phyloP scores from a whole-genome alignment of 495 filamentous ascomycete genomes.

The Ascobolus immersus region DNA sequence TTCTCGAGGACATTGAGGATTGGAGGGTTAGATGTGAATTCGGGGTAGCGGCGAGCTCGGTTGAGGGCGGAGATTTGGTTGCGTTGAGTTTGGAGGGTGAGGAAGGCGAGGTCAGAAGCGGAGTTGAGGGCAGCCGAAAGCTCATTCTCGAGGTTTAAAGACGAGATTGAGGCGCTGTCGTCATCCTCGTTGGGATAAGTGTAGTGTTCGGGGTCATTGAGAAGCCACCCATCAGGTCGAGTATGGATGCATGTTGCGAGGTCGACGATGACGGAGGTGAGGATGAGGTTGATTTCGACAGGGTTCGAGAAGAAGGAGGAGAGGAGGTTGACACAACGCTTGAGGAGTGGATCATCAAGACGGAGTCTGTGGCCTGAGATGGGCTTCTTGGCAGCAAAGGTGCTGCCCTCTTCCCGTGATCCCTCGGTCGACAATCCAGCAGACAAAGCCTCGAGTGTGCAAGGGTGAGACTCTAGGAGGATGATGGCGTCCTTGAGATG shows the following conservation, averaged over 20 bases:
- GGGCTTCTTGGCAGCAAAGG: too few species aligned
- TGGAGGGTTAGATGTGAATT: constrained; percentile 25
- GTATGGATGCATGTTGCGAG: constrained; percentile 62
- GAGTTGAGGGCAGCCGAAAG: too few species aligned
- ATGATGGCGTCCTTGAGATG: constrained; percentile 56
- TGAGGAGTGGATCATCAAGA: constrained; percentile 51
- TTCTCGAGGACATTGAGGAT: constrained; percentile 25
- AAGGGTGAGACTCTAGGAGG: constrained; percentile 57
- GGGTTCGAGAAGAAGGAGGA: constrained; percentile 67
- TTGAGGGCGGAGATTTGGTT: constrained; percentile 17
- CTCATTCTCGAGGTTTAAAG: too few species aligned
- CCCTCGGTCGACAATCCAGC: constrained; percentile 14
- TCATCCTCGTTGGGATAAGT: constrained; percentile 22
- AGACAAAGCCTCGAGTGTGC: constrained; percentile 33
- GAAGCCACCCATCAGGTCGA: constrained; percentile 68
- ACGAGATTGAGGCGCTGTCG: too few species aligned
- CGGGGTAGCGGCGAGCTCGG: constrained; percentile 25
- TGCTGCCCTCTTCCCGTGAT: constrained; percentile 4
- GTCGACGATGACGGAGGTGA: constrained; percentile 62
- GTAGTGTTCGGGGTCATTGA: constrained; percentile 42
- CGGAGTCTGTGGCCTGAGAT: constrained; percentile 34
- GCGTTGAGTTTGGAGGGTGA: constrained; percentile 12
- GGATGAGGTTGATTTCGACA: constrained; percentile 61
- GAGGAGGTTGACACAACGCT: constrained; percentile 40
- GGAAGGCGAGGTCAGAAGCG: too few species aligned